Evolutionary conservation across 306 rosid species (phyloP), one percentile per base, ranked within the genome.

Genomic region (Albizia julibrissin): DNA sequence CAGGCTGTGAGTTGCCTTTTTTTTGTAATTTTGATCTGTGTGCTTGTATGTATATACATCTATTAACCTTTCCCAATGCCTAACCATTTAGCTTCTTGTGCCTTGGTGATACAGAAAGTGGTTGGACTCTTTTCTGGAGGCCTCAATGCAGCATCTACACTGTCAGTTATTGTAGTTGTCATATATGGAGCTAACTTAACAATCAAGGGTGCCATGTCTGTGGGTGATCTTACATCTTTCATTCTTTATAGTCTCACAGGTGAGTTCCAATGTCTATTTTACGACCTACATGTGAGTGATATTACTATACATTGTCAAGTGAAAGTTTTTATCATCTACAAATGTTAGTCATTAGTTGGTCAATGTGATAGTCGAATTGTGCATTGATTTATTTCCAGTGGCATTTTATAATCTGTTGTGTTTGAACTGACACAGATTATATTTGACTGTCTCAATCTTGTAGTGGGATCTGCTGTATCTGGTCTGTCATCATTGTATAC

Each of bases 161-260:
- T 91, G 29, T 91, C 96, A 26, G 92, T 93, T 62, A 93, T 93
- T 42, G 7, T 85, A 27, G 97, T 90, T 27, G 96, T 93, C 84
- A 84, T 93, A 81, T 91, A 89, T 89, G 97, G 97, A 85, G 96
- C 97, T 79, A 87, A 81, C 79, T 90, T 93, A 88, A 89, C 96
- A 3, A 93, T 93, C 80, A 74, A 69, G 77, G 97, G 97, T 79
- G 71, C 84, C 82, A 87, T 93, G 94, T 78, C 94, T 27, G 76
- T 90, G 0, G 97, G 97, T 24, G 84, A 89, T 84, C 93, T 93
- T 27, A 91, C 97, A 13, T 93, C 97, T 76, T 93, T 93, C 88
- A 93, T 93, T 89, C 97, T 93, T 72, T 91, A 93, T 79, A 91
- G 97, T 84, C 91, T 93, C 76, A 91, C 97, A 10, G 97, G 97